Base-by-base conservation (phyloP, 2,329 filamentous ascomycete genomes). In the Aspergillus hortae region DNA sequence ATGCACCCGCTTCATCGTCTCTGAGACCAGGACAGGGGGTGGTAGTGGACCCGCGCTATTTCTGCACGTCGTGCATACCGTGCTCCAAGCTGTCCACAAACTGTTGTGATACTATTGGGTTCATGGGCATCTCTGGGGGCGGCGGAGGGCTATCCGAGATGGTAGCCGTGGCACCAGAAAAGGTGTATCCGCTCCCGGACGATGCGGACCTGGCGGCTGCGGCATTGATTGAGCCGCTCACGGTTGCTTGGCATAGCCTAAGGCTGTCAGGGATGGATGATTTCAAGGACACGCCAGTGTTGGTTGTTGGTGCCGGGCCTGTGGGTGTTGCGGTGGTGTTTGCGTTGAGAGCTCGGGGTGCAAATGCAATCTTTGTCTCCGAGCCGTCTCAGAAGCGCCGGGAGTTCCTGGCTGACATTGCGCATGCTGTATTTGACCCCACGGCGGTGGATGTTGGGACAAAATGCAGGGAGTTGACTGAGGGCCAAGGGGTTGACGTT, bases 41-140 rank as follows among this genome's bases (percentile, higher is more conserved):
- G 21, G 47, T 56, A n/a, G 25, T 56, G 33, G 55, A 56, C 35
- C 52, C 55, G 9, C 52, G 52, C n/a, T 44, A 48, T 27, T 56
- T 50, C 49, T 56, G 55, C 36, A 33, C 33, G 2, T 41, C 35
- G 12, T 56, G 55, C 32, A 36, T 33, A 3, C 25, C 52, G 12
- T 56, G 55, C 46, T 17, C 11, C 4, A 46, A 43, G 4, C 33
- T 44, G 2, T 38, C 45, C 9, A 54, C 55, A 11, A 54, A 56
- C 49, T 48, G 46, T 44, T 56, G 55, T 44, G 38, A 52, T 19
- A 40, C 7, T 1, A 43, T 52, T 35, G 55, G 55, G 1, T 56
- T 54, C n/a, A 15, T 54, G 4, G 55, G 55, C 1, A 40, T 56
- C n/a, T 56, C 55, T 10, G 55, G 55, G 0, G 46, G 55, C 1